These are phyloP conservation scores for Eremochloa ophiuroides DNA, from an alignment of 176 grass and related monocot species.

Conservation along the genomic window DNA sequence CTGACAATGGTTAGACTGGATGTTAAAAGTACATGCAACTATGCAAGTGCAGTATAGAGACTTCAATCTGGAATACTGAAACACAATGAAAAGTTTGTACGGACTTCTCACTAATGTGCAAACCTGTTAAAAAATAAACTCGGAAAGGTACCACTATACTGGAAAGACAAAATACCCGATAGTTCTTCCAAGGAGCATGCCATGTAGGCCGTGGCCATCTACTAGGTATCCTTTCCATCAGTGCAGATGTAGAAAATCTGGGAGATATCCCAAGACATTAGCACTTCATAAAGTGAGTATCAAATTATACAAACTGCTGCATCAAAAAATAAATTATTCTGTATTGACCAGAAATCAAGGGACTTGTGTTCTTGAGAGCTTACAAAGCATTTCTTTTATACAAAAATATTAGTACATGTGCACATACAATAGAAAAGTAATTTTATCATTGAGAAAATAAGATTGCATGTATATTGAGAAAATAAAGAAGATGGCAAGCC, in stretches of 20 bases:
- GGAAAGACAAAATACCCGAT: conserved; percentile 51
- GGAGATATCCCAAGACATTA: conserved; percentile 18
- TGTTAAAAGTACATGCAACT: background rate
- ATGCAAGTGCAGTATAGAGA: background rate
- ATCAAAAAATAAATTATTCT: background rate
- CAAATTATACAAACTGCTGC: background rate
- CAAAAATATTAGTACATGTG: background rate
- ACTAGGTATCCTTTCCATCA: conserved; percentile 95
- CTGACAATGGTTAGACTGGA: background rate
- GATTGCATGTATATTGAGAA: background rate
- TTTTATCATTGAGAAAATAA: background rate
- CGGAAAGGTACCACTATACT: background rate
- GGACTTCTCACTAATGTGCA: background rate
- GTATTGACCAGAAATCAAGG: background rate
- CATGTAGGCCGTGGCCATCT: conserved; percentile 90
- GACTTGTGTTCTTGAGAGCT: background rate
- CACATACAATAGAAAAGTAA: background rate
- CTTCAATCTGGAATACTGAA: background rate
- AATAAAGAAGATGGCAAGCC: background rate
- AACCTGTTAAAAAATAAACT: background rate
- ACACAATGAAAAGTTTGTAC: background rate
- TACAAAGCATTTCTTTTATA: background rate
- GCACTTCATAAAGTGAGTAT: background rate
- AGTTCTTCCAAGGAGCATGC: conserved; percentile 99
- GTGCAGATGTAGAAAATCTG: conserved; percentile 82